These are phyloP conservation scores for Arthroderma sp. DNA, from an alignment of 2,329 filamentous ascomycete genomes.

Conservation along the genomic window DNA sequence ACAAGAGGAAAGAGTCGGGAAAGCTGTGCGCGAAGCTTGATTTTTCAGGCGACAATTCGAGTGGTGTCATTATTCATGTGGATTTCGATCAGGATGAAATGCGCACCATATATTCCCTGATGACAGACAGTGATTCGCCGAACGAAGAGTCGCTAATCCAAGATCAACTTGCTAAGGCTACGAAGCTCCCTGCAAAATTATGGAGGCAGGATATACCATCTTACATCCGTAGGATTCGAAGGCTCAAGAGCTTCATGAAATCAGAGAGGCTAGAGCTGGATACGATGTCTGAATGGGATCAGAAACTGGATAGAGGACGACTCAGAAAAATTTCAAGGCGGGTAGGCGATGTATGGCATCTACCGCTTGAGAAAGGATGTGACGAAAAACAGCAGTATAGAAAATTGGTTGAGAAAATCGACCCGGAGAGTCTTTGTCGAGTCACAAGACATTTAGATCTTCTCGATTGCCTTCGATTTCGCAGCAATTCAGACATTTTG, in stretches of 20 bases:
- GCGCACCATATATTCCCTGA: conserved; percentile 12
- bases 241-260: no score
- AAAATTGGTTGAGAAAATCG: conserved; percentile 1
- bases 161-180: conserved; percentile 12
- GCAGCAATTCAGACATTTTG: conserved; percentile 11
- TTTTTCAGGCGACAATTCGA: no score
- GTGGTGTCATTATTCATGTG: conserved; percentile 13
- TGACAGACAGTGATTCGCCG: not conserved
- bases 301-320: no score
- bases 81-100: conserved; percentile 16
- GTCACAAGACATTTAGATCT: not conserved
- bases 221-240: no score
- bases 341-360: no score
- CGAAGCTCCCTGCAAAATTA: not conserved
- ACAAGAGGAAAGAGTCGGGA: no score
- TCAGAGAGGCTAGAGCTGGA: no score
- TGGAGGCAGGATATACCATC: no score
- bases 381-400: not conserved
- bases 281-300: no score
- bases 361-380: no score
- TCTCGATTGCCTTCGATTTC: conserved; percentile 8
- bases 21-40: no score
- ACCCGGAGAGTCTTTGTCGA: not conserved
- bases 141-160: conserved; percentile 12
- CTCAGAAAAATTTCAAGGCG: no score